A percentile compares a stretch with the other conserved stretches of the same genome.
Evolutionary conservation across 2,329 filamentous ascomycete genomes (phyloP).

Genomic region (Xylariaceae sp.): DNA sequence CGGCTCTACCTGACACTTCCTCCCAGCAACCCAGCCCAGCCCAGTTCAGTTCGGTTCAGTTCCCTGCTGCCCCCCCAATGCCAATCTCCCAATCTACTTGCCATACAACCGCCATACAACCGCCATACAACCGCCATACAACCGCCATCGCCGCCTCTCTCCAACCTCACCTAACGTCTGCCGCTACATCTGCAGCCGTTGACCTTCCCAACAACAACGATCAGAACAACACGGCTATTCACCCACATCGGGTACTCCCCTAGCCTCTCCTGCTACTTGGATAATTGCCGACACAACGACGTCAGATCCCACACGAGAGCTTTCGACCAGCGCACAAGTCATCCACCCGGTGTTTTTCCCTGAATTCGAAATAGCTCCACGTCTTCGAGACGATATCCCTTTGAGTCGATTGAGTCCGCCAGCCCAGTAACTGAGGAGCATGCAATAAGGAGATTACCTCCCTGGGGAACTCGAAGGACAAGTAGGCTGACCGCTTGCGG

Average conservation of each 20-base stretch:
- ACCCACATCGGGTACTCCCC: too few species aligned
- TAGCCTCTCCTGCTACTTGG: too few species aligned
- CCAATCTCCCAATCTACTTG: constrained; percentile 17
- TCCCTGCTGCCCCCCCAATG: constrained; percentile 18
- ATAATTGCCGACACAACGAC: constrained; percentile 14
- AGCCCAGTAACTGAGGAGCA: constrained; percentile 26
- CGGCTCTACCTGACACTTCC: constrained; percentile 9
- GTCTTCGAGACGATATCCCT: constrained; percentile 2
- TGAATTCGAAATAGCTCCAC: constrained; percentile 1
- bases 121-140: too few species aligned
- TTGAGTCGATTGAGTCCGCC: constrained; percentile 1
- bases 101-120: background rate
- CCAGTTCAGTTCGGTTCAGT: constrained; percentile 17
- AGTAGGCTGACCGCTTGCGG: constrained; percentile 23
- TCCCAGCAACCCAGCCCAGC: background rate
- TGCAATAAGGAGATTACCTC: constrained; percentile 32
- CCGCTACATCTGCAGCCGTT: background rate
- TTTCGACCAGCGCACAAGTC: constrained; percentile 9
- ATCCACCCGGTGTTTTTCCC: constrained; percentile 5
- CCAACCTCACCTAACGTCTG: constrained; percentile 15
- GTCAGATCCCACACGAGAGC: background rate
- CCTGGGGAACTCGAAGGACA: constrained; percentile 25
- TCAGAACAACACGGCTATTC: background rate
- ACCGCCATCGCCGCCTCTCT: constrained; percentile 13
- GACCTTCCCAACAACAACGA: constrained; percentile 11